Base-by-base conservation (phyloP, 2,329 filamentous ascomycete genomes). In the Thelonectria olida region DNA sequence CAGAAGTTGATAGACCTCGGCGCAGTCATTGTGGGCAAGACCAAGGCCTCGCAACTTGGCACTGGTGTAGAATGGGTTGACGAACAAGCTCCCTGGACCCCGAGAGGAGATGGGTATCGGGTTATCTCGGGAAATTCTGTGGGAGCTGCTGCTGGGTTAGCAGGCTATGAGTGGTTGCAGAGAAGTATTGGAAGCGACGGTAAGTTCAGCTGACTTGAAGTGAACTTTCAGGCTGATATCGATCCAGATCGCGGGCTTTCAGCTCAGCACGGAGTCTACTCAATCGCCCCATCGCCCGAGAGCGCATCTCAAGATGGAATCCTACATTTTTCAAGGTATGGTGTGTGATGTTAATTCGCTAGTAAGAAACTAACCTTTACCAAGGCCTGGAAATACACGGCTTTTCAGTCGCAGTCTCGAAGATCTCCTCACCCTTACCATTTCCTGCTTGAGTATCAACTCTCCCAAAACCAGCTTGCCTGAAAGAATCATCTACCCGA, bases 1-100 rank as follows among this genome's bases (percentile, higher is more conserved):
- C 83, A 87, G 51, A 77, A 79, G 2, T 73, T 92, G 1, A 79
- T 90, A 4, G 82, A 88, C 54, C 81, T 85, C 2, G 89, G 90
- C 0, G 88, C 86, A 0, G 73, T 85, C 8, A 70, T 86, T 10
- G 75, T 87, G 0, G 84, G 84, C 3, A 86, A 85, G 73, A 83
- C 82, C 20, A 85, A 83, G 64, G 79, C 80, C 2, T 76, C 80
- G 1, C 82, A 84, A 62, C 80, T 86, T 50, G 80, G 79, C 12
- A 70, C 76, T 5, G 74, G 74, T 6, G 56, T 60, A 45, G 84
- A 88, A 54, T 80, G 78, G 78, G 58, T 76, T 1, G 79, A 81
- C 20, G 69, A 67, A 5, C 69, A 73, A 15, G 75, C 77, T n/a
- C 81, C 81, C 0, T 79, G 79, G 72, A 83, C 77, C 51, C 78